phyloP scores from a whole-genome alignment of 23 red algal genomes.

The Cyanidioschyzon merolae region DNA sequence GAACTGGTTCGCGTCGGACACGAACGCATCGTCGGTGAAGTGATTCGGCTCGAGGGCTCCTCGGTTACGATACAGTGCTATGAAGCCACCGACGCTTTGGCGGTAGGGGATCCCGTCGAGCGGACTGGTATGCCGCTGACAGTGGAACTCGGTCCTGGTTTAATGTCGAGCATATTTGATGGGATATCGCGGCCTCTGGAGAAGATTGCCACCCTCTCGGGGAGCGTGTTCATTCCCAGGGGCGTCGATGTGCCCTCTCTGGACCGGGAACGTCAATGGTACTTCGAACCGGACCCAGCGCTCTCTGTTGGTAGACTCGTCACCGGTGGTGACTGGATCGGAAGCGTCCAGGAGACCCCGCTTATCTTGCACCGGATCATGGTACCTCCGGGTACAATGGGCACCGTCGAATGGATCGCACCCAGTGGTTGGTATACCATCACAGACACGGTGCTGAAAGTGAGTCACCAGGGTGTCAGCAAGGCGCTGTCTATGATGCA shows the following conservation, averaged over 20 bases:
- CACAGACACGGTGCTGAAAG: constrained; percentile 69
- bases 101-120: constrained; percentile 80
- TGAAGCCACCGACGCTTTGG: constrained; percentile 85
- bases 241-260: constrained; percentile 75
- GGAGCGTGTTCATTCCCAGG: constrained; percentile 89
- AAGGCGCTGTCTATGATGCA: constrained; percentile 77
- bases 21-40: constrained; percentile 83
- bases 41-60: constrained; percentile 88
- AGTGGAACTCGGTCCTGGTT: constrained; percentile 94
- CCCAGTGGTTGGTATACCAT: constrained; percentile 78
- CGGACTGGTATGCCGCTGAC: constrained; percentile 87
- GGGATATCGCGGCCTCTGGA: constrained; percentile 92
- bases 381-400: constrained; percentile 81
- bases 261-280: constrained; percentile 64
- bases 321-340: constrained; percentile 71
- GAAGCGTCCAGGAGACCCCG: constrained; percentile 61
- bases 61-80: constrained; percentile 93
- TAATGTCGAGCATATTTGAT: constrained; percentile 92
- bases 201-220: constrained; percentile 61
- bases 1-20: constrained; percentile 89
- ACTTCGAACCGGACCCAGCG: constrained; percentile 53
- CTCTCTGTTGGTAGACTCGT: constrained; percentile 57
- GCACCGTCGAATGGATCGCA: constrained; percentile 64
- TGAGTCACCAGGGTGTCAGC: constrained; percentile 57
- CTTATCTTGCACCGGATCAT: constrained; percentile 84